Conservation (phyloP, 2,329 filamentous ascomycete species). For the Colletotrichum sp. region DNA sequence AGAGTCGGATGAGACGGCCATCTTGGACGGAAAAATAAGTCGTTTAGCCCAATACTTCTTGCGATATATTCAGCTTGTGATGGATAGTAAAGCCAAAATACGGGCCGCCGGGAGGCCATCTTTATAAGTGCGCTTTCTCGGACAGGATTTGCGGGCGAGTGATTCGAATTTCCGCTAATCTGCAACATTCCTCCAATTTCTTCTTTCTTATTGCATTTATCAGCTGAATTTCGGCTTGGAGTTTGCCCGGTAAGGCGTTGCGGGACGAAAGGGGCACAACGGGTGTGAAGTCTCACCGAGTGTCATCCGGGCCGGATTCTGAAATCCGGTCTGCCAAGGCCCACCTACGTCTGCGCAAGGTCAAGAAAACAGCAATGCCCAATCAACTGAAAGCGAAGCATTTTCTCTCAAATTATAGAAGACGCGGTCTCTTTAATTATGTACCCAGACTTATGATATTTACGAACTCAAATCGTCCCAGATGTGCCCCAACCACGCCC, state of each 20-base stretch:
- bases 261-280: neutral
- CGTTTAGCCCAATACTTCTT: neutral
- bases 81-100: neutral
- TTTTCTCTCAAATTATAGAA: no score
- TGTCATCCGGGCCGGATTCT: neutral
- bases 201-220: neutral
- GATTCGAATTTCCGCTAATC: neutral
- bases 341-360: neutral
- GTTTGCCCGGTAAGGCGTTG: neutral
- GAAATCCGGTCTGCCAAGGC: neutral
- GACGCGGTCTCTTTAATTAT: accelerated
- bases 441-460: accelerated
- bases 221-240: neutral
- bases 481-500: neutral
- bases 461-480: neutral
- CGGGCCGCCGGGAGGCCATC: neutral
- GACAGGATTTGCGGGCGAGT: neutral
- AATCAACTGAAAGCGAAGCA: no score
- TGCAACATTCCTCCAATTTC: neutral
- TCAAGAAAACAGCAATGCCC: no score
- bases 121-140: neutral
- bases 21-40: neutral
- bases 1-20: neutral
- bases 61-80: neutral
- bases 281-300: neutral